These are phyloP conservation scores for Pseudogymnoascus sp. DNA, from an alignment of 2,329 filamentous ascomycete species.

Conservation along the genomic window DNA sequence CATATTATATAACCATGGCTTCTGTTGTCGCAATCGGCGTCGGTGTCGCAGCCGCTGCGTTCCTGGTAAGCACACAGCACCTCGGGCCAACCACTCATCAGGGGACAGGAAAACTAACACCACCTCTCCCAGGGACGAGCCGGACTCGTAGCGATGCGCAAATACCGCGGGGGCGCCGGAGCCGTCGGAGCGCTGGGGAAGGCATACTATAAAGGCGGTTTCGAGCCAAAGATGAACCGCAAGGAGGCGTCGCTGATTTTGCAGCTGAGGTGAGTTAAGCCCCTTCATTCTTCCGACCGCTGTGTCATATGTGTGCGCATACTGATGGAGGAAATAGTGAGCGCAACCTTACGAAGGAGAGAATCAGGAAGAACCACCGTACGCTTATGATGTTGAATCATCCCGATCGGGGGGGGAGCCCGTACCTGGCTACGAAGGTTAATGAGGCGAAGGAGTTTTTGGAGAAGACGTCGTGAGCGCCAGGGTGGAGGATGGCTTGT, in stretches of 20 bases:
- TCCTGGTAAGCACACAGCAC: conserved; percentile 43
- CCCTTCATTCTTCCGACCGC: background rate
- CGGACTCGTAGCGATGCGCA: conserved; percentile 79
- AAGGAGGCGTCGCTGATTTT: conserved; percentile 87
- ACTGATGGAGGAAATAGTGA: too few species aligned
- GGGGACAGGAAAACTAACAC: conserved; percentile 18
- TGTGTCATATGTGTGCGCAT: background rate
- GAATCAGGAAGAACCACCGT: conserved; percentile 90
- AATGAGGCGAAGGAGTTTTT: conserved; percentile 97
- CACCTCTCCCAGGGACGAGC: conserved; percentile 65
- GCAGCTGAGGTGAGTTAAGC: conserved; percentile 66
- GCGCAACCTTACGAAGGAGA: conserved; percentile 79
- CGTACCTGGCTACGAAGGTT: conserved; percentile 93
- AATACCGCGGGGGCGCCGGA: conserved; percentile 62
- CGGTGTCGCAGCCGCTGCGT: conserved; percentile 58
- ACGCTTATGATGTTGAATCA: conserved; percentile 97
- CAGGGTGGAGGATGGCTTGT: background rate
- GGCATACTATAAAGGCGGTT: conserved; percentile 97
- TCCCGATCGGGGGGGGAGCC: conserved; percentile 92
- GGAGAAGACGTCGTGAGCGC: conserved; percentile 53
- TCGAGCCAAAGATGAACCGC: conserved; percentile 89
- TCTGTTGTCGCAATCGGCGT: conserved; percentile 52
- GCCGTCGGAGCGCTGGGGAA: conserved; percentile 72
- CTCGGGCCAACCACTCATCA: background rate
- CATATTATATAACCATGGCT: conserved; percentile 40